Conservation (phyloP, 1,139 yeast species). For the Saccharomyces hybrid region DNA sequence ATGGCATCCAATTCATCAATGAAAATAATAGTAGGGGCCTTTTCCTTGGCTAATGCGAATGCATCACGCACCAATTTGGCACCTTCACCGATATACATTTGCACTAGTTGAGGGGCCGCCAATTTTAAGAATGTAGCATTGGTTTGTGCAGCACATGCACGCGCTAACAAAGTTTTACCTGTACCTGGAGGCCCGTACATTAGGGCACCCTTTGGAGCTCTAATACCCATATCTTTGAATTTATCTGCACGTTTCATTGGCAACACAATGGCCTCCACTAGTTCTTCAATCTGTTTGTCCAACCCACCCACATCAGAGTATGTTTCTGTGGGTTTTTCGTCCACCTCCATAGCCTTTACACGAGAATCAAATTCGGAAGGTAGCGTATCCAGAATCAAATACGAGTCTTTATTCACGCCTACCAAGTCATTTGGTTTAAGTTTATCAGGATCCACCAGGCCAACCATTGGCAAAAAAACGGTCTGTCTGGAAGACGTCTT, state of each 20-base stretch:
- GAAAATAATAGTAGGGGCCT: constrained; percentile 95
- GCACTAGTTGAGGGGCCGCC: constrained; percentile 98
- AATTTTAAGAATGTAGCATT: constrained; percentile 95
- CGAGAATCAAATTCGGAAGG: constrained; percentile 97
- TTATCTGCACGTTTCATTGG: constrained; percentile 99
- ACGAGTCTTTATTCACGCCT: constrained; percentile 96
- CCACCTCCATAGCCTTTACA: constrained; percentile 99
- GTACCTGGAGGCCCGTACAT: constrained; percentile 99
- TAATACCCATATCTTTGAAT: constrained; percentile 79
- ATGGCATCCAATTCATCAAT: constrained; percentile 98
- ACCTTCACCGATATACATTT: constrained; percentile 99
- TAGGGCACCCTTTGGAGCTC: constrained; percentile 96
- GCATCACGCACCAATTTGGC: constrained; percentile 98
- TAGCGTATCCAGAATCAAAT: constrained; percentile 82
- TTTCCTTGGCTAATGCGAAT: constrained; percentile 95
- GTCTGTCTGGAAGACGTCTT: constrained; percentile 98
- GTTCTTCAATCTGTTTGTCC: constrained; percentile 95
- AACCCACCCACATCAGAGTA: constrained; percentile 97
- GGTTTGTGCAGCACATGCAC: constrained; percentile 99
- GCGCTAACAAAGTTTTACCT: constrained; percentile 91
- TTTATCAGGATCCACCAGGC: constrained; percentile 80
- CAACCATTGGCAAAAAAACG: constrained; percentile 90
- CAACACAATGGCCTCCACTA: constrained; percentile 94
- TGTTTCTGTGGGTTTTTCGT: constrained; percentile 95
- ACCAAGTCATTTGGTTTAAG: constrained; percentile 94